Base-by-base conservation (phyloP, 805 yeast genomes). In the Cyberlindnera suaveolens region DNA sequence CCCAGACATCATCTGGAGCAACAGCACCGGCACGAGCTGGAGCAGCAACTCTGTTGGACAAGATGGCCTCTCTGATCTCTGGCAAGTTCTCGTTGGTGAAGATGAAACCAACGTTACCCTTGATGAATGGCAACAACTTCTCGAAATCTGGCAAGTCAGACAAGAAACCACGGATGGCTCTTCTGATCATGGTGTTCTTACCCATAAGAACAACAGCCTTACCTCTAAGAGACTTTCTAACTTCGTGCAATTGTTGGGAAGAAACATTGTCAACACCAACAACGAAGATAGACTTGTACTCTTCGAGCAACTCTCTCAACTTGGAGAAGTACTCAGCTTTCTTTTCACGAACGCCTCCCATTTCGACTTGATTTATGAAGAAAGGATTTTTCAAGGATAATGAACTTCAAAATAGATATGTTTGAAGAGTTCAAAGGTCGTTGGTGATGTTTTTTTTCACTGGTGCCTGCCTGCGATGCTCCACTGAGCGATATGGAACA, bases 121-220 rank as follows among this genome's bases (percentile, higher is more conserved):
- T 88, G 71, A 95, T 80, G 78, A 74, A 84, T 60, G 99, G 98
- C 74, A 93, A 77, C 64, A 93, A 72, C 73, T 84, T 89, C 80
- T 93, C 99, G 69, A 70, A 85, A 64, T 93, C 97, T 71, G 98
- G 97, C 75, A 87, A 79, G 70, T 91, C 98, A 65, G 82, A 42
- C 61, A 90, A 68, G 83, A 88, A 87, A 65, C 89, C 93, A 78
- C 99, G 89, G 80, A 93, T 77, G 69, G 99, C 99, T 78, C 98
- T 89, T 80, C 99, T 88, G 60, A 93, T 96, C 98, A 93, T 91
- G 82, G 99, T 93, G 96, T 93, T 93, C 86, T 93, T 93, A 80
- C 99, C 99, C 99, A 93, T 93, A 67, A 93, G 78, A 60, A 93
- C 90, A 61, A 86, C 93, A 66, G 93, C 99, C 50, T 81, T 85